Evolutionary conservation across 1,284 basidiomycete genomes (phyloP), one percentile per base, ranked within the genome.

Genomic region (Sphagnurus paluster): DNA sequence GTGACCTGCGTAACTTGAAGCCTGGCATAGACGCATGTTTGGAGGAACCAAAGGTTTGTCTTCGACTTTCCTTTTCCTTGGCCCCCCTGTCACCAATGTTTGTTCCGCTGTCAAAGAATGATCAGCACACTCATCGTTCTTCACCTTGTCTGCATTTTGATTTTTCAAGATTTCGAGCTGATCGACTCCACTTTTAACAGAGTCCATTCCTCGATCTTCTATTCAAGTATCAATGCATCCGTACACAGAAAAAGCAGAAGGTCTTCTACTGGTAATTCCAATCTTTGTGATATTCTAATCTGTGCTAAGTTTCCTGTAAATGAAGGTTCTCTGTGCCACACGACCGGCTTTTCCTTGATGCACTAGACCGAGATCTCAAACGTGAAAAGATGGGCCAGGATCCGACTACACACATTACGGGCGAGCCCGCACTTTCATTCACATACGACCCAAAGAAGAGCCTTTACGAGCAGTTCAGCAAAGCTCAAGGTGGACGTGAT

Each of bases 211-310:
- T 97, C 13, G 92, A 96, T 60, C 76, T 94, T 25, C 72, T 97
- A 11, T 96, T 95, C 82, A 93, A 93, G 66, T 93, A 91, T 59
- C 91, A 93, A 60, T 94, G 92, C 65, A 95, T 97, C 53, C 82
- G 93, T 33, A 96, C 93, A 0, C 93, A 96, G 65, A 97, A 96
- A 76, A 95, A 95, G 71, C 93, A 94, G 71, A 93, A 93, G 63
- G 90, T 90, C 17, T 96, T 95, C 62, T 94, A 90, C 66, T 96
- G 93, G 92, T 90, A 58, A 41, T 24, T 25, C 35, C 28, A 44
- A 40, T 42, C 33, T 41, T 36, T 29, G 16, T 46, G 32, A 41
- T 34, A 39, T 34, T 41, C 36, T n/a, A 51, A 37, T 49, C 10
- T 2, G 26, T 21, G 30, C 26, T 39, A 24, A 39, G 40, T 29